Evolutionary conservation across 257 asterid species (phyloP).

Genomic region (Rehmannia glutinosa): DNA sequence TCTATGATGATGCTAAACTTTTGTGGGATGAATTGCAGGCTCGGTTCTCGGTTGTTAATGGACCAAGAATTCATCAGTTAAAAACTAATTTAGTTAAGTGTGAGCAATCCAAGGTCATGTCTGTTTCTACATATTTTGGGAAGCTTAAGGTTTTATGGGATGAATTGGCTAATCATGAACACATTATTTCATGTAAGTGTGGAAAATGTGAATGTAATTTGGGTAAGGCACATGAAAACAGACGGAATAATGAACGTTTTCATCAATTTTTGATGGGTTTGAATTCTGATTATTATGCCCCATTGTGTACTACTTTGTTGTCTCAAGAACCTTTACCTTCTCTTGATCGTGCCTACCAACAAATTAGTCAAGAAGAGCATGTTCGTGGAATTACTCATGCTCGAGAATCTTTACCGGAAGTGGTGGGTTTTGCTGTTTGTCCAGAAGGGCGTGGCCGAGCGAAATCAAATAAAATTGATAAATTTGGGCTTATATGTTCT

Average conservation of each 20-base stretch:
- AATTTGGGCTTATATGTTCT: background rate
- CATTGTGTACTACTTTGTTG: background rate
- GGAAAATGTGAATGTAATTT: background rate
- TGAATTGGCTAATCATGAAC: constrained; percentile 5
- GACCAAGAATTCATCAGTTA: background rate
- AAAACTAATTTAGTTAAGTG: no score
- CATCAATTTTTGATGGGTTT: background rate
- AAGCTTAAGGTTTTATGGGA: no score
- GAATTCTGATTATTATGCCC: background rate
- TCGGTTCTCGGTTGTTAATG: background rate
- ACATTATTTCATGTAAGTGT: background rate
- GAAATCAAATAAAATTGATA: background rate
- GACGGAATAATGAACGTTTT: background rate
- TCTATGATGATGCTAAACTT: no score
- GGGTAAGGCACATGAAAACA: background rate
- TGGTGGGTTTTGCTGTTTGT: background rate
- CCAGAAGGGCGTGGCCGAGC: background rate
- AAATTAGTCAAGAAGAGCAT: background rate
- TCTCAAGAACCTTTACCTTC: background rate
- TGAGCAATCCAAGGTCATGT: no score
- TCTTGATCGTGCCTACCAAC: background rate
- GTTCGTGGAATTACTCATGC: background rate
- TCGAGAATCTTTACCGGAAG: background rate
- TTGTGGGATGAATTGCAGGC: background rate
- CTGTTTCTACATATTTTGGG: no score